A percentile compares a stretch with the other conserved stretches of the same genome.
These are phyloP conservation scores for Tripidium arundinaceum DNA, from an alignment of 202 grass and related monocot species.

Conservation along the genomic window DNA sequence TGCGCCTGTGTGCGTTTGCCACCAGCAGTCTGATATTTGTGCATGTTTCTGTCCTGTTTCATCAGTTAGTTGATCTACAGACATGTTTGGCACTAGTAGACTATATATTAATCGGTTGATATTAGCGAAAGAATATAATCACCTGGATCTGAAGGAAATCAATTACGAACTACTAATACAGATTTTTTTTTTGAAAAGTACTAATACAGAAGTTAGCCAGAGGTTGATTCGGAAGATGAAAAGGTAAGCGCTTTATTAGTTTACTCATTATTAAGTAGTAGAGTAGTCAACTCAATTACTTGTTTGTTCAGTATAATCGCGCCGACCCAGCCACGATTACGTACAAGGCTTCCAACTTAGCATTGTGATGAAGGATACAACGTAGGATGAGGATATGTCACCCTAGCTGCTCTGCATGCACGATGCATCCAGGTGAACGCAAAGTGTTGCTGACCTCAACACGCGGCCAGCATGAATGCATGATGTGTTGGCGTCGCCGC, in stretches of 20 bases:
- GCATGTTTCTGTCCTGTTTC: background rate
- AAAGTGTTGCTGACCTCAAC: background rate
- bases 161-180: too few relatives aligned
- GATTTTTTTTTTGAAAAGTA: too few relatives aligned
- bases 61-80: background rate
- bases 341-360: background rate
- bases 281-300: background rate
- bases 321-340: background rate
- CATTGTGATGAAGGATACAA: background rate
- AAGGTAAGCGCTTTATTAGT: background rate
- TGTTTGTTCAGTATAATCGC: background rate
- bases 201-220: background rate
- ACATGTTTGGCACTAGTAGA: background rate
- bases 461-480: background rate
- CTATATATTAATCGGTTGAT: background rate
- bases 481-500: background rate
- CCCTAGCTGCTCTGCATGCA: too few relatives aligned
- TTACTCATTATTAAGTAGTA: too few relatives aligned
- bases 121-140: background rate
- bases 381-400: background rate
- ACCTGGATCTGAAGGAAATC: too few relatives aligned
- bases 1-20: background rate
- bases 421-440: background rate
- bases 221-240: background rate
- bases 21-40: background rate